Percentiles rank a stretch among this genome's conserved stretches.
These are phyloP conservation scores for Globisporangium okanoganense DNA, from an alignment of 352 stramenopile species.

Conservation along the genomic window DNA sequence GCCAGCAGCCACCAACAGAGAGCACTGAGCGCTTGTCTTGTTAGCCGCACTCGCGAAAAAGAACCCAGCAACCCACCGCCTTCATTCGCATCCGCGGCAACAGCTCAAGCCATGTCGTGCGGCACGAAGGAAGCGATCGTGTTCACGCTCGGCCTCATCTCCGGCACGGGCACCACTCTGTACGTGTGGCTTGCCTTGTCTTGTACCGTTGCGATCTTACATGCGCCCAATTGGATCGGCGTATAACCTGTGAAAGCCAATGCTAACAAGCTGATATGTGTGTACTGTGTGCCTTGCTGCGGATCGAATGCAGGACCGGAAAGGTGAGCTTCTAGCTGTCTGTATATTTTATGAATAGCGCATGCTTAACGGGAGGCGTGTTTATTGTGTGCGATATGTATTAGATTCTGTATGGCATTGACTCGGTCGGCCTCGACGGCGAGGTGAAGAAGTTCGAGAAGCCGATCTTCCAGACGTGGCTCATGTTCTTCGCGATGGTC, in stretches of 20 bases:
- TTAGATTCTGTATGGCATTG: slow-evolving; percentile 92
- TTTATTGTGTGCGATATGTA: neutral
- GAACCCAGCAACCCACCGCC: neutral
- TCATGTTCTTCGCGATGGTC: slow-evolving; percentile 96
- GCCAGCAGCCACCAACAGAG: neutral
- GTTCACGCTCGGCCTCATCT: slow-evolving; percentile 77
- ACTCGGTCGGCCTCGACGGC: slow-evolving; percentile 84
- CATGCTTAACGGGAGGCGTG: neutral
- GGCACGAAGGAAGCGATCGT: slow-evolving; percentile 72
- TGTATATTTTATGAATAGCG: neutral
- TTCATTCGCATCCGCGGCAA: neutral
- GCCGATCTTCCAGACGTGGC: slow-evolving; percentile 95
- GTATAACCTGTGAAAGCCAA: neutral
- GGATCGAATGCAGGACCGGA: slow-evolving; percentile 37
- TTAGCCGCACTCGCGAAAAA: slow-evolving; percentile 4
- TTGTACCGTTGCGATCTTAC: slow-evolving; percentile 6
- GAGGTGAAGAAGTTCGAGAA: slow-evolving; percentile 92
- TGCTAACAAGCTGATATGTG: neutral
- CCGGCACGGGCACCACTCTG: slow-evolving; percentile 81
- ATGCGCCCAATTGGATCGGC: neutral
- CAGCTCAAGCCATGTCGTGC: slow-evolving; percentile 55
- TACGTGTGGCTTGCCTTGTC: too few relatives aligned
- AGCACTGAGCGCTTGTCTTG: neutral
- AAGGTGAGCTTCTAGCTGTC: slow-evolving; percentile 31
- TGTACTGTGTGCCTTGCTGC: neutral